A percentile compares a stretch with the other conserved stretches of the same genome.
Conservation (phyloP, 2,329 filamentous ascomycete species). For the Eurotiales sp. region DNA sequence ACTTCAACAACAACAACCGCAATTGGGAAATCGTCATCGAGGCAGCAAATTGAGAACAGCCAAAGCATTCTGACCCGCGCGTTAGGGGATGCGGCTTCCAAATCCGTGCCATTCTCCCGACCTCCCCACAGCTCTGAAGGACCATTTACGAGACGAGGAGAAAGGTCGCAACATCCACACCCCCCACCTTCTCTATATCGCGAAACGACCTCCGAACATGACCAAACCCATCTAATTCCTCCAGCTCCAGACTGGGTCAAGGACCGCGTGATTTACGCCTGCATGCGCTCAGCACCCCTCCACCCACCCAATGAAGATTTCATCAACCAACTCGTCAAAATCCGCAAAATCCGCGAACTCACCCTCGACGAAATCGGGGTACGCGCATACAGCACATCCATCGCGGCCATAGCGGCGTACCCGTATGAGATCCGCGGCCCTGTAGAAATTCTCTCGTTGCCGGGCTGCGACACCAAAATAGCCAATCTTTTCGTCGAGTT, state of each 20-base stretch:
- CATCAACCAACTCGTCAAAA: constrained; percentile 68
- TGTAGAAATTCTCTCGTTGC: constrained; percentile 53
- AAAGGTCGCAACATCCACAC: constrained; percentile 21
- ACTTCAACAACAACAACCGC: background rate
- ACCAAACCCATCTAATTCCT: constrained; percentile 57
- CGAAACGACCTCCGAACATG: constrained; percentile 75
- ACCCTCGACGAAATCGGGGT: constrained; percentile 74
- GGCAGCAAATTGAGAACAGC: background rate
- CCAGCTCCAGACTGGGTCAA: constrained; percentile 66
- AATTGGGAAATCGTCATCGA: background rate
- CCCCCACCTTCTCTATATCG: constrained; percentile 52
- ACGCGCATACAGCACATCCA: constrained; percentile 81
- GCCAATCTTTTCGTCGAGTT: constrained; percentile 75
- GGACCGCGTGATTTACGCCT: constrained; percentile 67
- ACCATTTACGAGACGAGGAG: constrained; percentile 17
- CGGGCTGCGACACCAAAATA: constrained; percentile 78
- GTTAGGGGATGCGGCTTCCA: constrained; percentile 43
- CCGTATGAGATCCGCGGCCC: constrained; percentile 54
- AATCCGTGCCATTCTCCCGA: constrained; percentile 1
- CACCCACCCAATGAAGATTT: constrained; percentile 71
- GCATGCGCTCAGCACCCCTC: constrained; percentile 69
- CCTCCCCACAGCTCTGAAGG: constrained; percentile 18
- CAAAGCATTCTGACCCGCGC: constrained; percentile 36
- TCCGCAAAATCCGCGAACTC: constrained; percentile 67
- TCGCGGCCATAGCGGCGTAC: constrained; percentile 79